These are phyloP conservation scores for Aspergillus kassunensis DNA, from an alignment of 495 filamentous ascomycete genomes.

Conservation along the genomic window DNA sequence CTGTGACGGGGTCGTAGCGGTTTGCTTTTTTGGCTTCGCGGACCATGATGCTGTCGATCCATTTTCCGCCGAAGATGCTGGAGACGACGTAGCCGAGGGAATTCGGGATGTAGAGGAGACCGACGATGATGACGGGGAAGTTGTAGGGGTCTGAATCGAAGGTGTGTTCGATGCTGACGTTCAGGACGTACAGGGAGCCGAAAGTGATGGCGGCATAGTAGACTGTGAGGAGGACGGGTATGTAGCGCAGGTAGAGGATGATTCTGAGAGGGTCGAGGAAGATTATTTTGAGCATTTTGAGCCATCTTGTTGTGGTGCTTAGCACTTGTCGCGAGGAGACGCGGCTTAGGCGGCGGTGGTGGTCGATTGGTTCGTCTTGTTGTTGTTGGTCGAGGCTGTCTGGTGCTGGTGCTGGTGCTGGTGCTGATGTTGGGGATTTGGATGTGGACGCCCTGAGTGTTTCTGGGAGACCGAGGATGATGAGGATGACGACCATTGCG, in stretches of 20 bases:
- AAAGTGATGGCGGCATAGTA: conserved; percentile 82
- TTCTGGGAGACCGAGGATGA: conserved; percentile 69
- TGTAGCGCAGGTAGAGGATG: conserved; percentile 73
- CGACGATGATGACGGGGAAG: conserved; percentile 67
- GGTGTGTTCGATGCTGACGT: conserved; percentile 74
- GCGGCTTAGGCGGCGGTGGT: conserved; percentile 40
- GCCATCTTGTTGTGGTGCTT: conserved; percentile 47
- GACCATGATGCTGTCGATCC: conserved; percentile 89
- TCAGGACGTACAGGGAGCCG: conserved; percentile 77
- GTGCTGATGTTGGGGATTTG: conserved; percentile 57
- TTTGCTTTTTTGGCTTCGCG: conserved; percentile 70
- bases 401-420: conserved; percentile 55
- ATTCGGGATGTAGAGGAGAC: conserved; percentile 77
- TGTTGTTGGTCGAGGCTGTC: conserved; percentile 17
- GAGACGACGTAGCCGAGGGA: conserved; percentile 74
- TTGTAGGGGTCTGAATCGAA: conserved; percentile 73
- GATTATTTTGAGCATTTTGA: conserved; percentile 55
- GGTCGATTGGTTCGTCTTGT: conserved; percentile 18
- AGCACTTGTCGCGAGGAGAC: conserved; percentile 63
- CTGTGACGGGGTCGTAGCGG: conserved; percentile 65
- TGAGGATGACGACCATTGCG: conserved; percentile 54
- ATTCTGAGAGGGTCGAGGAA: conserved; percentile 79
- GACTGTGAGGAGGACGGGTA: conserved; percentile 75
- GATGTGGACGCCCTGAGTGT: conserved; percentile 48
- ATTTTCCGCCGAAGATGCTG: conserved; percentile 71